Evolutionary conservation across 176 grass and related monocot species (phyloP), one percentile per base, ranked within the genome.

Genomic region (Secale cereale): DNA sequence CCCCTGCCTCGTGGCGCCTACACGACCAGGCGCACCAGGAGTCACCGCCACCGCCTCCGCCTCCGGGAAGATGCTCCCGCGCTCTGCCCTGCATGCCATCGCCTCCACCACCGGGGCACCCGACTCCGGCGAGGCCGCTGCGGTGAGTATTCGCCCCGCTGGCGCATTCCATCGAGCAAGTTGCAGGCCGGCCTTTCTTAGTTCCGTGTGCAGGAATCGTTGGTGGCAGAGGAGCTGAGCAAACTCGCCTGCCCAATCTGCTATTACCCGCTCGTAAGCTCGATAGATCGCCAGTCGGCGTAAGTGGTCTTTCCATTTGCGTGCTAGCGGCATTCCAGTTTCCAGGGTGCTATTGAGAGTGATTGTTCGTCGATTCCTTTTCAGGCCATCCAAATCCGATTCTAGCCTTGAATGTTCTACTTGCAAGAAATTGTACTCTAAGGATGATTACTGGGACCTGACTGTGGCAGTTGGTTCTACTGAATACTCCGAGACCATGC

Each of bases 161-260:
- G 10, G n/a, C 22, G 33, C 80, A 60, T 83, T 82, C 74, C 32
- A 32, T 60, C 59, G 33, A 78, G 59, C 43, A 4, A 43, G 9
- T 26, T 29, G 20, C 16, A 59, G 20, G 10, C 54, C 37, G 10
- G 5, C 27, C 0, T 35, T 40, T 7, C 10, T 71, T 71, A 41
- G 10, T 71, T 71, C 68, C 43, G 3, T 67, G 46, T 86, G 20
- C 70, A 94, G 89, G 92, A 69, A 29, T 28, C 75, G 59, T 41
- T 23, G 60, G 62, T 65, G 72, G 75, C 77, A 57, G 30, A 22
- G 77, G 80, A 83, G n/a, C 65, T 86, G 8, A 81, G 31, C 16
- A 92, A 82, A 27, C 63, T 97, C 28, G 94, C 90, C 9, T 97
- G 90, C 15, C 94, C 94, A 84, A 92, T 94, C 76, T 97, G 94